phyloP scores from a whole-genome alignment of 148 eudicot species.

The Vaccinium corymbosum region DNA sequence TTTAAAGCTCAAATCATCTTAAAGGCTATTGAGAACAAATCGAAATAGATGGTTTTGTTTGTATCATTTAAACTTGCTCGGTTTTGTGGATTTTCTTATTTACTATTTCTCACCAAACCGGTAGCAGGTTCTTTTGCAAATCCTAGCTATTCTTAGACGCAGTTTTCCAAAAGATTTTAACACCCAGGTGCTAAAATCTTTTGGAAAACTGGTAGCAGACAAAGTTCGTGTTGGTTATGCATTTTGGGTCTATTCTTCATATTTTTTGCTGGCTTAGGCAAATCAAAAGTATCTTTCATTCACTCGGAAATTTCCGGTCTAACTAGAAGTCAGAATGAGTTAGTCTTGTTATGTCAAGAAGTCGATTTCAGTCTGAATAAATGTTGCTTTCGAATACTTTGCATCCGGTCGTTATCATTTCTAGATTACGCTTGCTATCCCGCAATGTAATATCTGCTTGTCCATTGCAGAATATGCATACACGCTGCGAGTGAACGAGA shows the following conservation, averaged over 20 bases:
- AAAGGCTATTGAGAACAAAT: background rate
- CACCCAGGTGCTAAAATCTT: too few relatives aligned
- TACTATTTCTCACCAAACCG: background rate
- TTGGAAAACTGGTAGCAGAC: background rate
- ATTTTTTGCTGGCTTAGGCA: background rate
- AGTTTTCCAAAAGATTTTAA: too few relatives aligned
- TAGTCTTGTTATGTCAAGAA: background rate
- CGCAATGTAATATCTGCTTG: background rate
- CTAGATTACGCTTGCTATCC: background rate
- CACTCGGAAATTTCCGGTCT: background rate
- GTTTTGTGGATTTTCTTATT: background rate
- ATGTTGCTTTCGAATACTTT: background rate
- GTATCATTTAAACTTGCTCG: background rate
- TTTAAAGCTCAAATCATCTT: background rate
- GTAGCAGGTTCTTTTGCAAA: too few relatives aligned
- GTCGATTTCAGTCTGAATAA: background rate
- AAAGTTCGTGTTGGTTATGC: background rate
- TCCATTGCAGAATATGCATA: conserved; percentile 79
- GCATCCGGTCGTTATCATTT: background rate
- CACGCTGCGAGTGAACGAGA: conserved; percentile 89
- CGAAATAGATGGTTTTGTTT: background rate
- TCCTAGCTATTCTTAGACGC: background rate
- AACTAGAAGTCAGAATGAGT: background rate
- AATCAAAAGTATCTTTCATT: background rate
- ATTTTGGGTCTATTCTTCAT: background rate